phyloP scores from a whole-genome alignment of 805 yeast species.

The Debaryomyces tyrocola region DNA sequence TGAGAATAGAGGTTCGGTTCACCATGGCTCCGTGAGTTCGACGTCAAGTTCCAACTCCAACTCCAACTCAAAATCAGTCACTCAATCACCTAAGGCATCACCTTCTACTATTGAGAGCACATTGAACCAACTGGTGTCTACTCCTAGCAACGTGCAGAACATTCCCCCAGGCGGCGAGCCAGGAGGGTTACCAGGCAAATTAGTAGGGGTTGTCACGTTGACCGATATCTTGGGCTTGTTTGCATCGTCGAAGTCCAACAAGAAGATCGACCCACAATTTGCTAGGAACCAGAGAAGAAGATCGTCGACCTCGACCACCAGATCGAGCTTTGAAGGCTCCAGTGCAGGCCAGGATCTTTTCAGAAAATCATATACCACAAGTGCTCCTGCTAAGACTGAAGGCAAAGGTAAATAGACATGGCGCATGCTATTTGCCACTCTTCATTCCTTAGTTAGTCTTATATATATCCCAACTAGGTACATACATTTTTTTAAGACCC shows the following conservation, averaged over 20 bases:
- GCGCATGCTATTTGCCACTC: too few species aligned
- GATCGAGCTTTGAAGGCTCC: constrained; percentile 12
- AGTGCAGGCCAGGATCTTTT: constrained; percentile 10
- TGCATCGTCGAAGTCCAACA: constrained; percentile 69
- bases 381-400: not conserved
- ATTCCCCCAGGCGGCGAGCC: constrained; percentile 11
- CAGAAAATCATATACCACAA: constrained; percentile 13
- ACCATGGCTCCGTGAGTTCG: constrained; percentile 3
- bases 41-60: constrained; percentile 4
- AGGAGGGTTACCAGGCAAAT: constrained; percentile 67
- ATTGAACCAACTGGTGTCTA: constrained; percentile 9
- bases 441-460: not conserved
- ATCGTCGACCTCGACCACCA: constrained; percentile 38
- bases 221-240: constrained; percentile 85
- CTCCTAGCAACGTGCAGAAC: constrained; percentile 5
- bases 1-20: constrained; percentile 30
- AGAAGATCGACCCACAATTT: constrained; percentile 74
- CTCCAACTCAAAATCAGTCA: not conserved
- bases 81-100: constrained; percentile 5
- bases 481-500: not conserved
- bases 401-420: too few species aligned
- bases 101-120: constrained; percentile 23
- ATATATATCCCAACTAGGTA: not conserved
- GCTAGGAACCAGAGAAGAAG: constrained; percentile 90
- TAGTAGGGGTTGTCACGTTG: constrained; percentile 87